Conservation (phyloP, 306 rosid genomes). For the Alnus glutinosa region DNA sequence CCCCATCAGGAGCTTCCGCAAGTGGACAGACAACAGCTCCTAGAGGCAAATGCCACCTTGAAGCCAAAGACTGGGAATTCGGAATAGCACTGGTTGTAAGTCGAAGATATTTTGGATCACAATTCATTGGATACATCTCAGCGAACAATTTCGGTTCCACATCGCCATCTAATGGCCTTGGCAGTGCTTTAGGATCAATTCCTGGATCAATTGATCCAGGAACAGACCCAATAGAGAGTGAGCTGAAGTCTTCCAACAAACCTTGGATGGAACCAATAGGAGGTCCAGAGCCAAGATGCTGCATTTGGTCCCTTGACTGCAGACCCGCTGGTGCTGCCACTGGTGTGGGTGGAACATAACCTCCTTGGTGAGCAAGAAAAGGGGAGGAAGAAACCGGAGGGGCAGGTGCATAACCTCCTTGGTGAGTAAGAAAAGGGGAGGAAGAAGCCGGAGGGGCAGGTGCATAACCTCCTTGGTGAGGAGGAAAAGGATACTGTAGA, state of each 20-base stretch:
- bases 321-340: slow-evolving; percentile 59
- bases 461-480: slow-evolving; percentile 59
- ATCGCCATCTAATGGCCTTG: slow-evolving; percentile 91
- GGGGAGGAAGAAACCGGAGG: slow-evolving; percentile 52
- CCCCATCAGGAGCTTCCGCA: slow-evolving; percentile 92
- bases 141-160: slow-evolving; percentile 62
- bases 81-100: slow-evolving; percentile 87
- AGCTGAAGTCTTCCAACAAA: slow-evolving; percentile 81
- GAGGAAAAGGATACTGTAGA: slow-evolving; percentile 49
- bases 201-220: slow-evolving; percentile 86
- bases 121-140: slow-evolving; percentile 69
- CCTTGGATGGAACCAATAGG: slow-evolving; percentile 71
- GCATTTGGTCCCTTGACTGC: slow-evolving; percentile 59
- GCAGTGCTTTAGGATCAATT: slow-evolving; percentile 71
- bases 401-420: slow-evolving; percentile 50
- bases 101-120: slow-evolving; percentile 73
- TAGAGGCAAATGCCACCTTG: slow-evolving; percentile 99
- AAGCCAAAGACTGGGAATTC: slow-evolving; percentile 88
- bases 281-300: slow-evolving; percentile 58
- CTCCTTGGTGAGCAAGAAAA: slow-evolving; percentile 58
- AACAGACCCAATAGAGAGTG: slow-evolving; percentile 76
- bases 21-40: slow-evolving; percentile 99
- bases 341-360: slow-evolving; percentile 57
- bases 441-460: slow-evolving; percentile 43
- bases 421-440: slow-evolving; percentile 57